Percentiles rank a stretch among this genome's conserved stretches.
These are phyloP conservation scores for Warburgia ugandensis DNA, from an alignment of 164 flowering plant species.

Conservation along the genomic window DNA sequence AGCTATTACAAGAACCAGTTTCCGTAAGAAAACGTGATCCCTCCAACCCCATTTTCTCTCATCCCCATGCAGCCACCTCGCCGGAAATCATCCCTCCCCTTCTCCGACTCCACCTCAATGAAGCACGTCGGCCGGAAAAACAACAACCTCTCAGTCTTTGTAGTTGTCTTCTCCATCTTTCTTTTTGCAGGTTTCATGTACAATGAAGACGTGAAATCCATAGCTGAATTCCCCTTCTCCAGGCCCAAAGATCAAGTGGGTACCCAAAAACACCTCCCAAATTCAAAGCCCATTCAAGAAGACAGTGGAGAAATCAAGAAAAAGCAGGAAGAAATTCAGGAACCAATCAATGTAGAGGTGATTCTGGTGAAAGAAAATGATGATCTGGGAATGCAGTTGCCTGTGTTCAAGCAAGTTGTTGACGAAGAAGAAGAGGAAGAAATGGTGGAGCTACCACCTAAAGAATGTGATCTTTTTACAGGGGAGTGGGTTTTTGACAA, in stretches of 20 bases:
- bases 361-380: constrained; percentile 12
- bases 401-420: not conserved
- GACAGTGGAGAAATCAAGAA: constrained; percentile 9
- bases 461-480: constrained; percentile 72
- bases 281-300: not conserved
- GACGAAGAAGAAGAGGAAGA: constrained; percentile 30
- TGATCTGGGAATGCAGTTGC: constrained; percentile 14
- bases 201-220: constrained; percentile 88
- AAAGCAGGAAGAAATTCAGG: constrained; percentile 3
- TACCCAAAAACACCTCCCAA: constrained; percentile 15
- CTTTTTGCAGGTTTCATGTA: constrained; percentile 88
- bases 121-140: constrained; percentile 45
- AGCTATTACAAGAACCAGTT: no score
- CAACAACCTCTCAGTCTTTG: constrained; percentile 63
- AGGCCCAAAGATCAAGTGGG: constrained; percentile 33
- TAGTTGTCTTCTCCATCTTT: constrained; percentile 61
- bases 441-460: constrained; percentile 49
- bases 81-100: constrained; percentile 37
- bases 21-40: no score
- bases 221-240: constrained; percentile 86
- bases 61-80: constrained; percentile 47
- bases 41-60: constrained; percentile 1
- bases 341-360: constrained; percentile 13
- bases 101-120: constrained; percentile 35
- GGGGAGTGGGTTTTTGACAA: constrained; percentile 90